These are phyloP conservation scores for Cladosporium sp. DNA, from an alignment of 2,329 filamentous ascomycete genomes.

Conservation along the genomic window DNA sequence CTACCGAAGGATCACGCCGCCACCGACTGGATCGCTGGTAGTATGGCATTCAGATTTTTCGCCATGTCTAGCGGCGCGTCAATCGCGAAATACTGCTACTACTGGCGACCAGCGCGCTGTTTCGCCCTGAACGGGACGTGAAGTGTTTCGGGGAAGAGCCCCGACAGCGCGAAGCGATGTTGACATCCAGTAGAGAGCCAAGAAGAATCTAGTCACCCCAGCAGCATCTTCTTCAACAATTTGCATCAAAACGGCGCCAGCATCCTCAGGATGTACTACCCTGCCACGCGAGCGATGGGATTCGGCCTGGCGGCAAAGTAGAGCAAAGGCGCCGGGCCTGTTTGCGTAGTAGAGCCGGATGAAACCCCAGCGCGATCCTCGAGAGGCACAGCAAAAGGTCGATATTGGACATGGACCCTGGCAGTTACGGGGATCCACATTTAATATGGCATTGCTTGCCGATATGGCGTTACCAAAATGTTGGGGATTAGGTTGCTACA, in stretches of 20 bases:
- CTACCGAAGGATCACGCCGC: slow-evolving; percentile 6
- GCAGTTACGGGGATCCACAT: not conserved
- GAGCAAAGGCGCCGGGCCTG: not conserved
- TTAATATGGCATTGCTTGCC: slow-evolving; percentile 16
- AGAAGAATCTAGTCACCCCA: not conserved
- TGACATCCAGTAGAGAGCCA: not conserved
- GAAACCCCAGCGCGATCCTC: not conserved
- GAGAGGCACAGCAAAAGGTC: not conserved
- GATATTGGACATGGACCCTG: not conserved
- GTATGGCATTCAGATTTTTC: not conserved
- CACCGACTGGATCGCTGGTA: not conserved
- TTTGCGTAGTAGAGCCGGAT: not conserved
- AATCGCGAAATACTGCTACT: not conserved
- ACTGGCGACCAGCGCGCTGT: not conserved
- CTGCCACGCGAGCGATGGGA: not conserved
- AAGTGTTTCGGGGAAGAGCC: not conserved
- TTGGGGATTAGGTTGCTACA: slow-evolving; percentile 12
- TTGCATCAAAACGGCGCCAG: not conserved
- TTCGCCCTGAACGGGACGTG: not conserved
- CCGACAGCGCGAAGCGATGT: not conserved
- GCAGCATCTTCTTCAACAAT: not conserved
- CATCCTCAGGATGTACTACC: not conserved
- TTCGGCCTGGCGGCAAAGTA: not conserved
- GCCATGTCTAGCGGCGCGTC: not conserved
- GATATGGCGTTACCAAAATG: slow-evolving; percentile 16